These are phyloP conservation scores for Decorospora gaudefroyi DNA, from an alignment of 2,329 filamentous ascomycete species.

Conservation along the genomic window DNA sequence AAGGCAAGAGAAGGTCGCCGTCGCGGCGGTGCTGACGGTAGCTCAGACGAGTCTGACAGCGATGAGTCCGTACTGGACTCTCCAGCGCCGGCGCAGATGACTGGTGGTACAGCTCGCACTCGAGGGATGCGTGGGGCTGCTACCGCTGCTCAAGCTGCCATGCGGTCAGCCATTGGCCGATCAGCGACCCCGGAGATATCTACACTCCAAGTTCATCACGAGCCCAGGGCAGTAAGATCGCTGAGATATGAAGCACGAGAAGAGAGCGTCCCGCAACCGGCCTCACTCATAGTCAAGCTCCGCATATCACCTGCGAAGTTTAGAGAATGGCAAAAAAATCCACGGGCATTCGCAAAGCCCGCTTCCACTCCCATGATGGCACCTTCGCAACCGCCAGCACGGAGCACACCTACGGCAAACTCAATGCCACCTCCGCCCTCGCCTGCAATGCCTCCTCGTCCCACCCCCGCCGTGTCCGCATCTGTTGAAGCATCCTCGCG, in stretches of 20 bases:
- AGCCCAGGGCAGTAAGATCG: slow-evolving; percentile 69
- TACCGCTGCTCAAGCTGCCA: slow-evolving; percentile 81
- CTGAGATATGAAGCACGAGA: slow-evolving; percentile 70
- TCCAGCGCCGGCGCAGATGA: slow-evolving; percentile 71
- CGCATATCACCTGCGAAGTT: slow-evolving; percentile 74
- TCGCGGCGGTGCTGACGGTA: slow-evolving; percentile 65
- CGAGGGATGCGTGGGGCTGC: slow-evolving; percentile 89
- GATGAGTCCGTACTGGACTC: slow-evolving; percentile 87
- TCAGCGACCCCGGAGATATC: slow-evolving; percentile 86
- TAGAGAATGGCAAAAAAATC: slow-evolving; percentile 65
- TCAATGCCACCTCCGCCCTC: slow-evolving; percentile 62
- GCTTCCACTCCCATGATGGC: slow-evolving; percentile 53
- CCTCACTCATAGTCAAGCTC: slow-evolving; percentile 70
- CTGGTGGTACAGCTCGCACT: slow-evolving; percentile 78
- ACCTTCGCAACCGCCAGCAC: slow-evolving; percentile 54
- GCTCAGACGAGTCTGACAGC: slow-evolving; percentile 89
- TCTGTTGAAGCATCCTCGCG: slow-evolving; percentile 39
- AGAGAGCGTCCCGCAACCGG: slow-evolving; percentile 71
- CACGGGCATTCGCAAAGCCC: slow-evolving; percentile 51
- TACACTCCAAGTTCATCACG: slow-evolving; percentile 62
- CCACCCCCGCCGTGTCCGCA: slow-evolving; percentile 30
- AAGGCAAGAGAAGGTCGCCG: slow-evolving; percentile 58
- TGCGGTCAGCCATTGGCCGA: slow-evolving; percentile 73
- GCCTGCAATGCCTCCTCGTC: slow-evolving; percentile 48
- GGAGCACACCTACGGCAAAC: slow-evolving; percentile 56